Conservation (phyloP, 2,329 filamentous ascomycete species). For the Epichloe festucae region DNA sequence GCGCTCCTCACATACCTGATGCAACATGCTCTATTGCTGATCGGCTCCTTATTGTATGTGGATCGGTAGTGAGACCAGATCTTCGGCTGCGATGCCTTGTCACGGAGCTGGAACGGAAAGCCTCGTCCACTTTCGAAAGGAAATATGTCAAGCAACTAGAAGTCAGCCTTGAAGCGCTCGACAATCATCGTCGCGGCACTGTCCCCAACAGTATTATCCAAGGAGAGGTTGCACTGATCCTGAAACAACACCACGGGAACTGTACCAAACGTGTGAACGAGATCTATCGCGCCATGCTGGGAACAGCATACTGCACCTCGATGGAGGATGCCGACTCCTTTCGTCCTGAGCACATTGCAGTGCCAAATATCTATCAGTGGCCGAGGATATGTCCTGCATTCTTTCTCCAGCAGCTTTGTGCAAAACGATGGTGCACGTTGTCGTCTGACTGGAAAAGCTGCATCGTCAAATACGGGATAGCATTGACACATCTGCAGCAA, state of each 20-base stretch:
- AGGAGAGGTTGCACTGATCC: not conserved
- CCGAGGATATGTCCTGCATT: constrained; percentile 12
- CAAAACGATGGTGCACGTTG: constrained; percentile 8
- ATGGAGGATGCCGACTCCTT: not conserved
- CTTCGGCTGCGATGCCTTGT: not conserved
- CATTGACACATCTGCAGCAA: constrained; percentile 27
- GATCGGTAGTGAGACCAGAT: not conserved
- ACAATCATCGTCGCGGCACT: not conserved
- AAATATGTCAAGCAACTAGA: not conserved
- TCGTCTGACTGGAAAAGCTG: constrained; percentile 20
- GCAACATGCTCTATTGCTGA: not conserved
- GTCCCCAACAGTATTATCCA: not conserved
- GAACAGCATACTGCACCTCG: not conserved
- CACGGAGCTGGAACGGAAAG: not conserved
- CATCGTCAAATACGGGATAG: constrained; percentile 27
- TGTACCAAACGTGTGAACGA: not conserved
- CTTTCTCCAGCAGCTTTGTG: constrained; percentile 22
- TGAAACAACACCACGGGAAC: not conserved
- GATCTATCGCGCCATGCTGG: not conserved
- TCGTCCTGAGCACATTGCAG: not conserved
- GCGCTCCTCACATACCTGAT: not conserved
- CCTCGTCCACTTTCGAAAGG: not conserved
- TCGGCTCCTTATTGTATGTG: not conserved
- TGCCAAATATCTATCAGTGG: constrained; percentile 3
- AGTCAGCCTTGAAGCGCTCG: not conserved